Conservation (phyloP, 768 basidiomycete species). For the Mycena filopes region DNA sequence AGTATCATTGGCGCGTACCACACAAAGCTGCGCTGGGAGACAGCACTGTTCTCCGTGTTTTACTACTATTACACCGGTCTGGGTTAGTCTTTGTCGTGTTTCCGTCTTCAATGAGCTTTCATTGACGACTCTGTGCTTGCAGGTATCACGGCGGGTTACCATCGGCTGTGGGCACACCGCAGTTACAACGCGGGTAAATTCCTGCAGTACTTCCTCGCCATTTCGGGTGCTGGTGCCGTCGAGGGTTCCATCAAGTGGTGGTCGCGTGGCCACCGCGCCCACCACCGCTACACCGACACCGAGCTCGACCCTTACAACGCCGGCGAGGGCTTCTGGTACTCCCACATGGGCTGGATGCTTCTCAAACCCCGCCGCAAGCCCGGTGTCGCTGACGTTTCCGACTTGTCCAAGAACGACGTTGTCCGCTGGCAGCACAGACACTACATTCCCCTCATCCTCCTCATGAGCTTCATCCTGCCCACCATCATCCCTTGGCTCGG, state of each 20-base stretch:
- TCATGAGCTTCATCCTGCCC: conserved; percentile 80
- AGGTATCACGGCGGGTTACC: conserved; percentile 95
- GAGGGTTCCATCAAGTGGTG: conserved; percentile 99
- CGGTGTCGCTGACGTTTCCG: conserved; percentile 93
- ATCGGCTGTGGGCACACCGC: conserved; percentile 97
- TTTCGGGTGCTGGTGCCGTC: conserved; percentile 91
- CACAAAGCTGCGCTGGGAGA: conserved; percentile 78
- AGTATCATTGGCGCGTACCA: conserved; percentile 79
- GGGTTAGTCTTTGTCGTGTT: conserved; percentile 57
- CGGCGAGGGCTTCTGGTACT: conserved; percentile 86
- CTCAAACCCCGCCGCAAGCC: conserved; percentile 91
- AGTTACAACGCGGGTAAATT: conserved; percentile 91
- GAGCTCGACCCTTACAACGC: conserved; percentile 97
- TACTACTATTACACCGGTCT: conserved; percentile 69
- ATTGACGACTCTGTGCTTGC: background rate
- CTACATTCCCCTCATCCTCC: conserved; percentile 78
- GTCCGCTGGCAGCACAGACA: conserved; percentile 91
- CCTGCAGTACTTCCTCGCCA: conserved; percentile 85
- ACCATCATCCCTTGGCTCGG: conserved; percentile 80
- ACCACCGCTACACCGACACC: conserved; percentile 97
- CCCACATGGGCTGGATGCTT: conserved; percentile 94
- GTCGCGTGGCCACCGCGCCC: conserved; percentile 97
- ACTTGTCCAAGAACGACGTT: conserved; percentile 83
- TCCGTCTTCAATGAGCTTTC: background rate
- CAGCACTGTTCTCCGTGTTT: conserved; percentile 62